Evolutionary conservation across 257 asterid genomes (phyloP).

Genomic region (Marsdenia floribunda): DNA sequence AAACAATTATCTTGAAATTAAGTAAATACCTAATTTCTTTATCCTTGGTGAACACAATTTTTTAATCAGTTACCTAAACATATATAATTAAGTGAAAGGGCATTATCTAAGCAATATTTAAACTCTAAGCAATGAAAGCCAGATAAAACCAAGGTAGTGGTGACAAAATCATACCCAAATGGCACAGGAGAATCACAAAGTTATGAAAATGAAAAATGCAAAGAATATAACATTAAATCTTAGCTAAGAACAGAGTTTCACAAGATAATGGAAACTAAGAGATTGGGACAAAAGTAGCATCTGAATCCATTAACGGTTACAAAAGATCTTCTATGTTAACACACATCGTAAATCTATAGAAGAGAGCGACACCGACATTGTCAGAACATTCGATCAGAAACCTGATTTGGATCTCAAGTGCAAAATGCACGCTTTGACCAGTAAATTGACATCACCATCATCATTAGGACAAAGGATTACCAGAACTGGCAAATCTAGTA

Average conservation of each 20-base stretch:
- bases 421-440: no score
- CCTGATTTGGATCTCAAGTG: constrained; percentile 55
- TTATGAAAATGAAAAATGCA: not conserved
- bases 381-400: constrained; percentile 45
- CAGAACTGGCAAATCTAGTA: constrained; percentile 31
- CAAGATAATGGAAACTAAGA: no score
- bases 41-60: no score
- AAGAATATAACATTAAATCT: not conserved
- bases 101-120: not conserved
- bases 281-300: constrained; percentile 26
- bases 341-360: constrained; percentile 57
- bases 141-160: not conserved
- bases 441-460: no score
- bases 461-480: constrained; percentile 6
- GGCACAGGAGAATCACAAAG: not conserved
- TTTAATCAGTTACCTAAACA: constrained; percentile 8
- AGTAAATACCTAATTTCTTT: no score
- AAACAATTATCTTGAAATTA: no score
- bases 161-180: not conserved
- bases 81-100: constrained; percentile 1
- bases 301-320: constrained; percentile 19
- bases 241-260: not conserved
- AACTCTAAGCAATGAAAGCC: not conserved
- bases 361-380: constrained; percentile 40
- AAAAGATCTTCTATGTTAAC: constrained; percentile 43